phyloP scores from a whole-genome alignment of 169 alveolate genomes.

The Eimeria praecox region DNA sequence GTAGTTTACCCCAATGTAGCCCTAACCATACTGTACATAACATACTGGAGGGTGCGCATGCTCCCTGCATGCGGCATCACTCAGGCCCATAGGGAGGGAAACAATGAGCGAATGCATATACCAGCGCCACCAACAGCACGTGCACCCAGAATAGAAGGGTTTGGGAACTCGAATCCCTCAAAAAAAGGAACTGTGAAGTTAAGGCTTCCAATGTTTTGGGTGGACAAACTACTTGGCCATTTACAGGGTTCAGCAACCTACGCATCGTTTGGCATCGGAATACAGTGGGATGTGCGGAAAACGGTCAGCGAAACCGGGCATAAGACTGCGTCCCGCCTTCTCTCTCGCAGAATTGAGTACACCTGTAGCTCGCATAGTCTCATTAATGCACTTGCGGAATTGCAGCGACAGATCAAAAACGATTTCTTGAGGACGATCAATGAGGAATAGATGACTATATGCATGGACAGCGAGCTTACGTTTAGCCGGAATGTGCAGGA shows the following conservation, averaged over 20 bases:
- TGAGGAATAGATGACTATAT: background rate
- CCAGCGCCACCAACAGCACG: no score
- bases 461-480: background rate
- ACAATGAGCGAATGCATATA: no score
- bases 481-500: background rate
- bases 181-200: background rate
- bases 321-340: background rate
- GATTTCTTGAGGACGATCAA: background rate
- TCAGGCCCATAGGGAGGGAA: no score
- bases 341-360: background rate
- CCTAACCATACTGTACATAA: no score
- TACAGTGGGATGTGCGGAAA: no score
- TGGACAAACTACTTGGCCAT: no score
- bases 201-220: background rate
- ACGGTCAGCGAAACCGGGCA: background rate
- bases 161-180: background rate
- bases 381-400: background rate
- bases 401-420: background rate
- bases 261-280: background rate
- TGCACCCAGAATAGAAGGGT: no score
- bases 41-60: no score
- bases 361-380: background rate
- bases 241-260: background rate
- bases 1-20: no score
- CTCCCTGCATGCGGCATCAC: no score